Conservation (phyloP, 768 basidiomycete genomes). For the Clavaria fumosa region DNA sequence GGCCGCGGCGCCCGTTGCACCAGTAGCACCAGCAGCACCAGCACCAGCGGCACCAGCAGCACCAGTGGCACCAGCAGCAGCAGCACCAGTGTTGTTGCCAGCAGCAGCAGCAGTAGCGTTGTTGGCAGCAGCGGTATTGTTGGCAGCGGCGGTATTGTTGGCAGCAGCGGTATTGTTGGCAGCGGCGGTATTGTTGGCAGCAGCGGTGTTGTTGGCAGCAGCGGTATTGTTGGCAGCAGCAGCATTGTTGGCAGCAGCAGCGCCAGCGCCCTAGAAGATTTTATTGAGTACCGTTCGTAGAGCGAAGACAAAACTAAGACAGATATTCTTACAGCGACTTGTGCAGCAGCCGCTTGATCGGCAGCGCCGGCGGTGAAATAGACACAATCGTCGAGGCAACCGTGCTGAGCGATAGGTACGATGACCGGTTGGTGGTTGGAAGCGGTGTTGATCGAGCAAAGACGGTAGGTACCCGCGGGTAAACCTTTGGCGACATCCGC, state of each 20-base stretch:
- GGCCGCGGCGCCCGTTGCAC: neutral
- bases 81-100: neutral
- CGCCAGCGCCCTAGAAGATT: no score
- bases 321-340: no score
- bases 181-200: no score
- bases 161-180: no score
- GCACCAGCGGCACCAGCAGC: neutral
- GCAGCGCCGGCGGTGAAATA: constrained; percentile 24
- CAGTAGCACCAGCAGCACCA: neutral
- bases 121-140: neutral
- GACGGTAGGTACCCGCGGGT: constrained; percentile 40
- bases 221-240: no score
- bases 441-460: constrained; percentile 40
- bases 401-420: constrained; percentile 46
- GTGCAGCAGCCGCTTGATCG: neutral
- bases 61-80: neutral
- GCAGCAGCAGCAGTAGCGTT: neutral
- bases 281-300: no score
- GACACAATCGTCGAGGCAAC: constrained; percentile 40
- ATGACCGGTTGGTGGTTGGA: constrained; percentile 45
- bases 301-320: no score
- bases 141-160: no score
- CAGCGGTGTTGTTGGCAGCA: no score
- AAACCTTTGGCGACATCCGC: constrained; percentile 39
- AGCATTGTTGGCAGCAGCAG: no score